Percentiles rank a stretch among this genome's conserved stretches.
These are phyloP conservation scores for Teunomyces kruisii DNA, from an alignment of 805 yeast species.

Conservation along the genomic window DNA sequence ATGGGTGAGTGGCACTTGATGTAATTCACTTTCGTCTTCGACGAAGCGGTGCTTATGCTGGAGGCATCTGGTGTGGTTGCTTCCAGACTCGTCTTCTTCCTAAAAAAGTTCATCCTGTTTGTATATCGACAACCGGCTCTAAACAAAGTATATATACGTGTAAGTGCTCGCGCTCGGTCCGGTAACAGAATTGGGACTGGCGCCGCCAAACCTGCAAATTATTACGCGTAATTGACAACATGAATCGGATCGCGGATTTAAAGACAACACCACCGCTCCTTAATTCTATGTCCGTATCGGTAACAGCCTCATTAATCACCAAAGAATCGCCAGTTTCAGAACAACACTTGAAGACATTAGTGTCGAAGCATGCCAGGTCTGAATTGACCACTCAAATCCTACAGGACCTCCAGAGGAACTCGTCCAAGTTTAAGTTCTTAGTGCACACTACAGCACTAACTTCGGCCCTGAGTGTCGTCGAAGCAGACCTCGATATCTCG, in stretches of 20 bases:
- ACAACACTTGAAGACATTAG: neutral
- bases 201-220: neutral
- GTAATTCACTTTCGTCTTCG: conserved; percentile 8
- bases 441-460: conserved; percentile 42
- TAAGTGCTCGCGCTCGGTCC: neutral
- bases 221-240: neutral
- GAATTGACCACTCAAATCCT: conserved; percentile 21
- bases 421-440: conserved; percentile 58
- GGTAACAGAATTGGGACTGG: neutral
- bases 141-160: neutral
- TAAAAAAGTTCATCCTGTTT: conserved; percentile 1
- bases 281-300: conserved; percentile 1
- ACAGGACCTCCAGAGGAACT: conserved; percentile 36
- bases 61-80: neutral
- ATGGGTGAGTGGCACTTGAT: conserved; percentile 40
- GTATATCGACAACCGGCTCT: neutral
- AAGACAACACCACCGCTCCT: neutral
- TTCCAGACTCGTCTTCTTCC: conserved; percentile 1
- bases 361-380: neutral
- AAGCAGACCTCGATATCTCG: conserved; percentile 22
- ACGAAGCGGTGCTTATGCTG: neutral
- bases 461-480: conserved; percentile 12
- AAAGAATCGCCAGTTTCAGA: conserved; percentile 3
- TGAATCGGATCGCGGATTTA: neutral
- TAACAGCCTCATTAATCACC: conserved; percentile 2